phyloP scores from a whole-genome alignment of 2,329 filamentous ascomycete genomes.

The Tothia fuscella region DNA sequence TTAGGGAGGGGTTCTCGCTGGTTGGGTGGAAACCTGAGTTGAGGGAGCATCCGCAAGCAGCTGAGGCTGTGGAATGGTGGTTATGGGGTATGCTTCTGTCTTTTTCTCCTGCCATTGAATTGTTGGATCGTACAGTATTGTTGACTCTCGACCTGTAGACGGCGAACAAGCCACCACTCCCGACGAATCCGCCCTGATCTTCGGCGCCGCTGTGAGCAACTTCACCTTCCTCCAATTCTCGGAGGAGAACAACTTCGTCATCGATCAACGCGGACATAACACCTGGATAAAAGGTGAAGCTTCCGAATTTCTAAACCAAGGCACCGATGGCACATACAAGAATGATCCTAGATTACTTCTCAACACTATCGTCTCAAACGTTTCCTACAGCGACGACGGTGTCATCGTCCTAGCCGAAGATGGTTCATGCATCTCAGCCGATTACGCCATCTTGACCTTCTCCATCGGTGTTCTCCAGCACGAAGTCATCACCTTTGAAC shows the following conservation, averaged over 20 bases:
- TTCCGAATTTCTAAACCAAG: slow-evolving; percentile 40
- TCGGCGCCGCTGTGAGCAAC: slow-evolving; percentile 45
- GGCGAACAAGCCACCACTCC: no score
- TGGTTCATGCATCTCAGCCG: slow-evolving; percentile 45
- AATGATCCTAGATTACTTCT: slow-evolving; percentile 47
- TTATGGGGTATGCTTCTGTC: no score
- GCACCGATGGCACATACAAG: no score
- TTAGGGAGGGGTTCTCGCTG: slow-evolving; percentile 46
- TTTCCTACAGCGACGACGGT: slow-evolving; percentile 40
- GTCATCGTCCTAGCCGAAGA: slow-evolving; percentile 43
- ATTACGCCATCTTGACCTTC: slow-evolving; percentile 55
- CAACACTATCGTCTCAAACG: slow-evolving; percentile 43
- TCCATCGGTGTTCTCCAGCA: slow-evolving; percentile 57
- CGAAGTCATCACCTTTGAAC: slow-evolving; percentile 45
- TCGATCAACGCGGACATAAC: slow-evolving; percentile 51
- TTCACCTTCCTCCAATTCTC: slow-evolving; percentile 50
- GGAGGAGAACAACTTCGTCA: slow-evolving; percentile 49
- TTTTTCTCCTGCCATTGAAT: no score
- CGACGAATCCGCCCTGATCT: slow-evolving; percentile 42
- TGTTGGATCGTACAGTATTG: not conserved
- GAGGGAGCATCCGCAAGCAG: slow-evolving; percentile 32
- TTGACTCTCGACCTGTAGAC: not conserved
- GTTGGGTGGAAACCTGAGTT: slow-evolving; percentile 50
- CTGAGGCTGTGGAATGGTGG: slow-evolving; percentile 52
- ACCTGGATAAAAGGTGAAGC: slow-evolving; percentile 46